Percentiles rank a stretch among this genome's conserved stretches.
Conservation (phyloP, 2,329 filamentous ascomycete species). For the Penicillium hesseltinei region DNA sequence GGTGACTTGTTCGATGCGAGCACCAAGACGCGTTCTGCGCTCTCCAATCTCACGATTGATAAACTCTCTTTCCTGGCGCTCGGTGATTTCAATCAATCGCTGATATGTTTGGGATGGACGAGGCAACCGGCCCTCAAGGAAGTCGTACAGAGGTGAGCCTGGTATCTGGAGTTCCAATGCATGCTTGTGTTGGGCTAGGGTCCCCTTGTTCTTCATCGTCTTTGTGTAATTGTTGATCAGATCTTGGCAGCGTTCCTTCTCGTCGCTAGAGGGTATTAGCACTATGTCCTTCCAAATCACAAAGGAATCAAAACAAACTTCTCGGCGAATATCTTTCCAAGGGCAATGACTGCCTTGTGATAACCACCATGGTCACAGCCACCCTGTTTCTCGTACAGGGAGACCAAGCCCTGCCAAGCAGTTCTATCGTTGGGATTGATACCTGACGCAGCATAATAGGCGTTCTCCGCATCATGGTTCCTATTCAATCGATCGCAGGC, state of each 20-base stretch:
- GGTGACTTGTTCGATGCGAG: conserved; percentile 78
- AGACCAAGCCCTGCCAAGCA: conserved; percentile 86
- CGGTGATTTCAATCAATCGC: conserved; percentile 76
- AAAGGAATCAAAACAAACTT: conserved; percentile 46
- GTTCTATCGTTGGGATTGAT: conserved; percentile 75
- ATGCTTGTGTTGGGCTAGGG: conserved; percentile 69
- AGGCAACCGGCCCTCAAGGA: conserved; percentile 78
- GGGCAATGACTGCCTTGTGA: conserved; percentile 66
- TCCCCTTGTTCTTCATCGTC: conserved; percentile 70
- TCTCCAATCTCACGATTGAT: conserved; percentile 91
- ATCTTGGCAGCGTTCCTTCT: conserved; percentile 57
- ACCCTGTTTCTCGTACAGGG: conserved; percentile 77
- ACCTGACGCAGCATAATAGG: conserved; percentile 70
- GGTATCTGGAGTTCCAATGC: conserved; percentile 77
- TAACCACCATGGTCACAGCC: conserved; percentile 69
- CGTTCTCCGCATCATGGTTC: conserved; percentile 69
- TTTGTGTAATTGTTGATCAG: conserved; percentile 77
- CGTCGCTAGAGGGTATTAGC: conserved; percentile 47
- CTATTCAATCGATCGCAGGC: conserved; percentile 74
- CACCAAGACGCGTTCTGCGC: conserved; percentile 81
- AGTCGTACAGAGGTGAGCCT: conserved; percentile 73
- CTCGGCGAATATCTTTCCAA: conserved; percentile 72
- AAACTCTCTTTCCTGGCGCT: conserved; percentile 80
- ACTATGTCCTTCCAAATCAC: neutral
- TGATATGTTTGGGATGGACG: conserved; percentile 78